Conservation (phyloP, 169 alveolate genomes). For the Cryptosporidium bovis region DNA sequence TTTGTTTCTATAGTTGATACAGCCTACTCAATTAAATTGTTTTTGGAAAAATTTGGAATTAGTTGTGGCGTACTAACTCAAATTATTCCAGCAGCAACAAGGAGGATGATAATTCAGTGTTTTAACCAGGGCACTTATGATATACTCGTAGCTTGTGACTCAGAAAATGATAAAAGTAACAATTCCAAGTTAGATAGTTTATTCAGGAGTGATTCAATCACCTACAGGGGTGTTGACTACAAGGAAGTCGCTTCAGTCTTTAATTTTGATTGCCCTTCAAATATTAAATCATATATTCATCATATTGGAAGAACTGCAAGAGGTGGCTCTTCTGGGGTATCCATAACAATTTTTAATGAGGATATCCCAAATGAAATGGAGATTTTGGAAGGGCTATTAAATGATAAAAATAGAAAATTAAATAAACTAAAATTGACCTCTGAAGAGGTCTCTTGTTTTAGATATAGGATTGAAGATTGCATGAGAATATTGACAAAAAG, state of each 20-base stretch:
- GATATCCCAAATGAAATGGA: conserved; percentile 70
- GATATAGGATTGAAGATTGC: conserved; percentile 68
- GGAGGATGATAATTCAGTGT: conserved; percentile 66
- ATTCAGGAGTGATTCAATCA: conserved; percentile 20
- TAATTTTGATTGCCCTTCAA: conserved; percentile 63
- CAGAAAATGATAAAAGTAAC: conserved; percentile 13
- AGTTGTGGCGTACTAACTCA: conserved; percentile 57
- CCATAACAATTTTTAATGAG: conserved; percentile 41
- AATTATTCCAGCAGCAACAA: conserved; percentile 67
- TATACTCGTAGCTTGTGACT: conserved; percentile 50
- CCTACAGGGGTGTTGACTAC: conserved; percentile 66
- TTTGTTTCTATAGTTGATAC: conserved; percentile 60
- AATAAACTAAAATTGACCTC: conserved; percentile 53
- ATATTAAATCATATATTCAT: conserved; percentile 62
- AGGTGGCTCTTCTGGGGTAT: conserved; percentile 57
- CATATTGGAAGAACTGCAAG: conserved; percentile 71
- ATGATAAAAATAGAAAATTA: conserved; percentile 15
- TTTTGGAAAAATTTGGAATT: conserved; percentile 61
- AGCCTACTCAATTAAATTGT: conserved; percentile 51
- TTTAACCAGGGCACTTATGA: conserved; percentile 68
- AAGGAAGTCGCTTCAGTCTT: conserved; percentile 68
- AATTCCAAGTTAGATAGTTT: conserved; percentile 7
- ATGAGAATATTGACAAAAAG: conserved; percentile 43
- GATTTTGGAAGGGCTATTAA: conserved; percentile 21
- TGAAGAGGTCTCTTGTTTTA: conserved; percentile 66